phyloP scores from a whole-genome alignment of 805 yeast species.

The Hanseniaspora nectarophila region DNA sequence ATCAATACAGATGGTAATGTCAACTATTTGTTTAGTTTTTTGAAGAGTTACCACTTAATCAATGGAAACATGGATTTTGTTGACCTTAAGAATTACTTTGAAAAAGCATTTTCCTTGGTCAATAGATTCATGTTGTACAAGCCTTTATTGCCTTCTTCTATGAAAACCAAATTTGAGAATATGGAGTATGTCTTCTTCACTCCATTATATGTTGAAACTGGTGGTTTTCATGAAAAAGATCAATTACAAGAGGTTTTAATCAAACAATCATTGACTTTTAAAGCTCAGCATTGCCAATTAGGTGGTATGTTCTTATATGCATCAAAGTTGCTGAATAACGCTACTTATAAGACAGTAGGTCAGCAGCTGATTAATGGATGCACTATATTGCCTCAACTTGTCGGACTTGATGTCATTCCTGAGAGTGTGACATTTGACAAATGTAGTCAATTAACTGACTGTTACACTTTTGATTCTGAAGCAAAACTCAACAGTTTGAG shows the following conservation, averaged over 20 bases:
- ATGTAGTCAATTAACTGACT: slow-evolving; percentile 8
- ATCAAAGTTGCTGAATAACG: slow-evolving; percentile 30
- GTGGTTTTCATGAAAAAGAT: slow-evolving; percentile 21
- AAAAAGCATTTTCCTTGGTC: slow-evolving; percentile 30
- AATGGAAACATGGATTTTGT: slow-evolving; percentile 27
- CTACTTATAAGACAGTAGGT: slow-evolving; percentile 31
- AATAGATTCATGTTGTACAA: slow-evolving; percentile 33
- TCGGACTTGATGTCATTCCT: slow-evolving; percentile 31
- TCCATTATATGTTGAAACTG: slow-evolving; percentile 11
- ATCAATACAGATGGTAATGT: slow-evolving; percentile 15
- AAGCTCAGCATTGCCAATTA: slow-evolving; percentile 33
- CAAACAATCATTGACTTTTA: slow-evolving; percentile 15
- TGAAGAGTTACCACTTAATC: slow-evolving; percentile 38
- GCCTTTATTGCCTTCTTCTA: slow-evolving; percentile 35
- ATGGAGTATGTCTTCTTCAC: slow-evolving; percentile 21
- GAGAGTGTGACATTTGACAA: slow-evolving; percentile 30
- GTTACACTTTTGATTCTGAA: slow-evolving; percentile 18
- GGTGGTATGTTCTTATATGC: slow-evolving; percentile 46
- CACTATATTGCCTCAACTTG: slow-evolving; percentile 32
- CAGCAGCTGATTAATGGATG: slow-evolving; percentile 39
- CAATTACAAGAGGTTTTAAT: slow-evolving; percentile 14
- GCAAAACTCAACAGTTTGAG: slow-evolving; percentile 20
- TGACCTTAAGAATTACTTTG: slow-evolving; percentile 27
- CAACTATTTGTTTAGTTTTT: slow-evolving; percentile 37
- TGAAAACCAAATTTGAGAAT: slow-evolving; percentile 16